A percentile compares a stretch with the other conserved stretches of the same genome.
Evolutionary conservation across 805 yeast genomes (phyloP).

Genomic region (Candida anglica): DNA sequence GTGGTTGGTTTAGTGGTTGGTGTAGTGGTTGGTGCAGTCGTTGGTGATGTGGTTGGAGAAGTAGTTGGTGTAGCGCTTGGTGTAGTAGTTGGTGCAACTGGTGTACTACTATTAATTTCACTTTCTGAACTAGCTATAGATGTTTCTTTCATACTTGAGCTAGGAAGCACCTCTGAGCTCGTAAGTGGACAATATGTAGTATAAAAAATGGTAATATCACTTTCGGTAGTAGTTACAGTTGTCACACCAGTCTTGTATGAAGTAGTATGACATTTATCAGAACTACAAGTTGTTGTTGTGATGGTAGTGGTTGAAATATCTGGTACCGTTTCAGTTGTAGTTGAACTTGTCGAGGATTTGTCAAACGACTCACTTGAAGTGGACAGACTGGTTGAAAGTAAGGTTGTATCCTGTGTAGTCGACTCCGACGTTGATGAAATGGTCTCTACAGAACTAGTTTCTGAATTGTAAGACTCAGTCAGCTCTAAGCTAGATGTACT

Average conservation of each 20-base stretch:
- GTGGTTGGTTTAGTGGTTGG: too few species aligned
- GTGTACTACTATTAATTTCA: too few species aligned
- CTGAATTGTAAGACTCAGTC: too few species aligned
- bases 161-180: too few species aligned
- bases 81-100: conserved; percentile 2
- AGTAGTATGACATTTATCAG: conserved; percentile 15
- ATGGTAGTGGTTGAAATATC: conserved; percentile 14
- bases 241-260: conserved; percentile 24
- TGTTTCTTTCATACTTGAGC: too few species aligned
- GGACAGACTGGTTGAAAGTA: conserved; percentile 6
- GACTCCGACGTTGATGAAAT: too few species aligned
- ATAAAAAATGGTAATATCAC: conserved; percentile 15
- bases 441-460: too few species aligned
- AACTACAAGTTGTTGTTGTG: conserved; percentile 23
- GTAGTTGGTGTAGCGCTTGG: conserved; percentile 2
- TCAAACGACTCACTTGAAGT: conserved; percentile 15
- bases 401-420: too few species aligned
- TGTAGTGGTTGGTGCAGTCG: too few species aligned
- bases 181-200: conserved; percentile 23
- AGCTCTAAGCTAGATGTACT: too few species aligned
- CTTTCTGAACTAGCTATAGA: too few species aligned
- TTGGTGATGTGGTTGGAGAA: too few species aligned
- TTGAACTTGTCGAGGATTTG: conserved; percentile 16
- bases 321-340: conserved; percentile 12
- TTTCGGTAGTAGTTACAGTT: conserved; percentile 12